Evolutionary conservation across 768 basidiomycete genomes (phyloP).

Genomic region (Hygrophorus russula): DNA sequence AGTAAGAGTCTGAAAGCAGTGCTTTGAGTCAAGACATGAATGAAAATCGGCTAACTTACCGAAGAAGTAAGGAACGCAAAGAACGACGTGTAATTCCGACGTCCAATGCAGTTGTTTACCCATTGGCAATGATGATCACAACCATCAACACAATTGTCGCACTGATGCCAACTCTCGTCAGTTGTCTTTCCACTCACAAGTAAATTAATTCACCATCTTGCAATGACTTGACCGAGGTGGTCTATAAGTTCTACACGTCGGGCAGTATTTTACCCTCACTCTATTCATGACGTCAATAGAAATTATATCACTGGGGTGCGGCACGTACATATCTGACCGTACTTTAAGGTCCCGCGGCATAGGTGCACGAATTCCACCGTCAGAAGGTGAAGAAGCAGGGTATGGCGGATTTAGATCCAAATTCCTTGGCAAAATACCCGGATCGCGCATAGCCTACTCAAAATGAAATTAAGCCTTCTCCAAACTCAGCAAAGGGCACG

Average conservation of each 20-base stretch:
- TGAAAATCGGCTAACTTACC: conserved; percentile 32
- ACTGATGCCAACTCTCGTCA: conserved; percentile 30
- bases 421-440: conserved; percentile 83
- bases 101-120: conserved; percentile 94
- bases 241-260: conserved; percentile 86
- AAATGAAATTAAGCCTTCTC: conserved; percentile 1
- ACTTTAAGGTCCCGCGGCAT: conserved; percentile 78
- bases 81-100: conserved; percentile 93
- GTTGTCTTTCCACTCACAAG: neutral
- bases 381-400: conserved; percentile 48
- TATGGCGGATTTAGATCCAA: conserved; percentile 82
- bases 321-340: conserved; percentile 59
- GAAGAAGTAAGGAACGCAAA: conserved; percentile 70
- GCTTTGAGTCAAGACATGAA: conserved; percentile 2
- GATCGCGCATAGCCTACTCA: conserved; percentile 61
- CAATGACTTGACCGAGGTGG: conserved; percentile 94
- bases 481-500: conserved; percentile 7
- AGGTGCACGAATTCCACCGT: conserved; percentile 50
- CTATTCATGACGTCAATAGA: conserved; percentile 25
- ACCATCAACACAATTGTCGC: conserved; percentile 94
- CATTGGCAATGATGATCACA: conserved; percentile 90
- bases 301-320: neutral
- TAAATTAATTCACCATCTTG: conserved; percentile 57
- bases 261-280: conserved; percentile 87
- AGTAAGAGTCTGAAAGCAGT: conserved; percentile 45